Evolutionary conservation across 345 rosid species (phyloP), one percentile per base, ranked within the genome.

Genomic region (Euphorbia peplus): DNA sequence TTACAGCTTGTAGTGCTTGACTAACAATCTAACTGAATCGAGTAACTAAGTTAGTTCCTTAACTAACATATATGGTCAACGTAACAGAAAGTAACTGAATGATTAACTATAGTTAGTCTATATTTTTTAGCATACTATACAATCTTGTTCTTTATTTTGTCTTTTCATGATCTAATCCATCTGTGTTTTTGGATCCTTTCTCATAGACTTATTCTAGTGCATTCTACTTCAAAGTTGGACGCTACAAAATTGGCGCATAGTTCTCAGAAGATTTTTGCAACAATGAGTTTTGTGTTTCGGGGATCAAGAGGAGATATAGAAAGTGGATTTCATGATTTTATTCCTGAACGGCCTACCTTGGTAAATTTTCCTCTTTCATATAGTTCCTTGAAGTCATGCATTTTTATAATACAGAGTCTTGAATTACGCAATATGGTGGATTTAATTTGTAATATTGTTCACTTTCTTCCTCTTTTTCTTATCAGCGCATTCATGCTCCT

Each of bases 241-340:
- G 13, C 9, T 22, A 8, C 42, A 39, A 21, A 48, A 56, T 9
- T 28, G 24, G 52, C 12, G 5, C 55, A 19, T 51, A 44, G 15
- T 37, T 1, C 8, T 41, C 26, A n/a, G n/a, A 48, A 62, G 25
- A 15, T 8, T 22, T 42, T 47, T 24, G 29, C 44, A 29, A 60
- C 15, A 69, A 95, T 95, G 98, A 92, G 98, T 81, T 95, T 88
- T 46, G 87, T 84, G 63, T 95, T 87, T 42, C 80, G 97, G 47
- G 98, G 98, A 74, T 83, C 83, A 46, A 82, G 98, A 79, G 85
- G 85, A 30, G 99, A 92, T 76, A 82, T 95, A 37, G 99, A 92
- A 77, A 80, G 74, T 66, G 98, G 95, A 39, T 83, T 88, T 63
- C 81, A 87, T 0, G 87, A 87, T 8, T 86, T 84, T 58, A 73